Evolutionary conservation across 192 early-diverging fungal genomes (phyloP), one percentile per base, ranked within the genome.

Genomic region (Coemansia javaensis): DNA sequence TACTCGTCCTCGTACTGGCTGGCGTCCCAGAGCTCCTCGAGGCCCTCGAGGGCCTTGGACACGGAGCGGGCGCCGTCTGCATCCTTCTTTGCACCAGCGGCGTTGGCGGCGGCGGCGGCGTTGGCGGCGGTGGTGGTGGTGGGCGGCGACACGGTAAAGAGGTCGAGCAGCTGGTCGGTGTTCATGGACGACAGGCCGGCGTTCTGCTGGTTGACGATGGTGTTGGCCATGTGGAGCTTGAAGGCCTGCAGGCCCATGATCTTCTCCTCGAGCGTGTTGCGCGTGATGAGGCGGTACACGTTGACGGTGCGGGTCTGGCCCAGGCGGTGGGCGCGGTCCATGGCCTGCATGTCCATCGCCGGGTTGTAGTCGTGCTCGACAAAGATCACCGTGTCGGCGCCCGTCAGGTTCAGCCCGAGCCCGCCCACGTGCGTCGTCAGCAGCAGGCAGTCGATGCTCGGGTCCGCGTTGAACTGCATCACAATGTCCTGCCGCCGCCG

Each of bases 301-400:
- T 96, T 97, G 10, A 99, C 97, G 5, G 93, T 90, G 24, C 88
- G 81, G 52, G 94, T 96, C 64, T 99, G 97, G 15, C 97, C 97
- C 44, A 99, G 85, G 22, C 97, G 87, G 72, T 99, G 97, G 0
- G 94, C 97, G 32, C 97, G 84, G 69, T 99, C 97, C 97, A 97
- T 97, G 2, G 97, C 97, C 65, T 99, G 97, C 47, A 97, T 64
- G 75, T 99, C 97, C 69, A 93, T 97, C 79, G 94, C 93, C 6
- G 97, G 97, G 59, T 99, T 99, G 85, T 94, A 99, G 55, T 99
- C 97, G 58, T 97, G 97, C 61, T 99, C 97, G 9, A 97, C 89
- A 81, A 99, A 97, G 24, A 99, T 94, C 0, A 99, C 96, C 3
- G 93, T 96, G 50, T 99, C 97, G n/a, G 97, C 97, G 5, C 94